These are phyloP conservation scores for Stemphylium beticola DNA, from an alignment of 2,329 filamentous ascomycete genomes.

Conservation along the genomic window DNA sequence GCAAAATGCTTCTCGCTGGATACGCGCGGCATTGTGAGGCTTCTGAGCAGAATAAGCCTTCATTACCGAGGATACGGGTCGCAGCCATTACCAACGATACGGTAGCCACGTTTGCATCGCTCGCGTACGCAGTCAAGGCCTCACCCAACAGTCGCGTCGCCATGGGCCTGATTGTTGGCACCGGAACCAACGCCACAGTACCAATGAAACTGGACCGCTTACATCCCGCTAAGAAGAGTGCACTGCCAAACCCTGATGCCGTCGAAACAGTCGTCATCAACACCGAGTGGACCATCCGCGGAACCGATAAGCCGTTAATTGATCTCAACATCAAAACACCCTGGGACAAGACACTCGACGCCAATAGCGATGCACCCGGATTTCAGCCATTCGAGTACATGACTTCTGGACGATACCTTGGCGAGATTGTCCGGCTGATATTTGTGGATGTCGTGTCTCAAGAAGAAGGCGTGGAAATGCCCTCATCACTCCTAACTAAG, in stretches of 20 bases:
- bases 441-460: constrained; percentile 68
- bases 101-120: constrained; percentile 78
- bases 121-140: constrained; percentile 73
- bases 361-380: constrained; percentile 70
- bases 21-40: constrained; percentile 62
- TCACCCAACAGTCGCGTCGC: constrained; percentile 67
- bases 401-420: constrained; percentile 79
- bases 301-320: constrained; percentile 70
- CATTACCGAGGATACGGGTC: constrained; percentile 68
- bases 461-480: constrained; percentile 54
- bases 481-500: constrained; percentile 60
- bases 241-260: constrained; percentile 36
- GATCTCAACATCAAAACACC: constrained; percentile 68
- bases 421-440: constrained; percentile 75
- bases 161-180: constrained; percentile 83
- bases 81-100: constrained; percentile 82
- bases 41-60: constrained; percentile 39
- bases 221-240: constrained; percentile 65
- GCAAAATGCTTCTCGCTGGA: constrained; percentile 63
- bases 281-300: constrained; percentile 84
- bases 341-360: constrained; percentile 74
- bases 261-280: constrained; percentile 77
- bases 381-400: constrained; percentile 87
- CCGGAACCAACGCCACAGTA: constrained; percentile 81
- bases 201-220: constrained; percentile 69